A percentile compares a stretch with the other conserved stretches of the same genome.
Evolutionary conservation across 148 eudicot genomes (phyloP).

Genomic region (Dysphania ambrosioides): DNA sequence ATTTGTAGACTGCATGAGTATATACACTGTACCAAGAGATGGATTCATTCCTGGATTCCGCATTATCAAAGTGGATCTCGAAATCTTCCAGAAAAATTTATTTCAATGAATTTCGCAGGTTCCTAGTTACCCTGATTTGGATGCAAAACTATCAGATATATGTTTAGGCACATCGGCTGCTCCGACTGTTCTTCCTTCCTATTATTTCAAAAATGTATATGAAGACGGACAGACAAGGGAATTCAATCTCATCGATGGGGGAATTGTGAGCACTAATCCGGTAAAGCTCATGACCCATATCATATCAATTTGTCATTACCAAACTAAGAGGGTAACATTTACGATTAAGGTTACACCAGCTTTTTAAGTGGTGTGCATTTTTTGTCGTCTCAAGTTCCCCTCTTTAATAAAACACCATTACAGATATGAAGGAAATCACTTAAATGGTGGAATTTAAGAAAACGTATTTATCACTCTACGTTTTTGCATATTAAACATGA

Average conservation of each 20-base stretch:
- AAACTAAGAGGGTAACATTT: background rate
- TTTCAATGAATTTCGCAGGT: conserved; percentile 10
- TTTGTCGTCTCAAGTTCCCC: too few species aligned
- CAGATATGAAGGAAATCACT: too few species aligned
- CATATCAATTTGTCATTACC: background rate
- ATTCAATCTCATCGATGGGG: conserved; percentile 49
- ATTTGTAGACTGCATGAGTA: too few species aligned
- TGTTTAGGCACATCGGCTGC: conserved; percentile 47
- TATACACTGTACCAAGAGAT: too few species aligned
- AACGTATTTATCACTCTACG: too few species aligned
- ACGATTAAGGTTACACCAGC: background rate
- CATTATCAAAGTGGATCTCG: too few species aligned
- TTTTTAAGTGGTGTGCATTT: too few species aligned
- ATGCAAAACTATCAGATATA: conserved; percentile 36
- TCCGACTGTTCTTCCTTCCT: conserved; percentile 35
- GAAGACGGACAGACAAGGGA: conserved; percentile 22
- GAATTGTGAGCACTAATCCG: conserved; percentile 35
- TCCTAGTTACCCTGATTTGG: conserved; percentile 23
- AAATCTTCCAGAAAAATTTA: background rate
- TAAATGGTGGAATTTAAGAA: too few species aligned
- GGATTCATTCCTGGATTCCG: too few species aligned
- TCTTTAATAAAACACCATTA: too few species aligned
- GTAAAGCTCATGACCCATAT: conserved; percentile 7
- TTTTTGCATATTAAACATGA: too few species aligned
- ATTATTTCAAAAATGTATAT: conserved; percentile 29